Conservation (phyloP, 148 eudicot species). For the Suaeda aralocaspica region DNA sequence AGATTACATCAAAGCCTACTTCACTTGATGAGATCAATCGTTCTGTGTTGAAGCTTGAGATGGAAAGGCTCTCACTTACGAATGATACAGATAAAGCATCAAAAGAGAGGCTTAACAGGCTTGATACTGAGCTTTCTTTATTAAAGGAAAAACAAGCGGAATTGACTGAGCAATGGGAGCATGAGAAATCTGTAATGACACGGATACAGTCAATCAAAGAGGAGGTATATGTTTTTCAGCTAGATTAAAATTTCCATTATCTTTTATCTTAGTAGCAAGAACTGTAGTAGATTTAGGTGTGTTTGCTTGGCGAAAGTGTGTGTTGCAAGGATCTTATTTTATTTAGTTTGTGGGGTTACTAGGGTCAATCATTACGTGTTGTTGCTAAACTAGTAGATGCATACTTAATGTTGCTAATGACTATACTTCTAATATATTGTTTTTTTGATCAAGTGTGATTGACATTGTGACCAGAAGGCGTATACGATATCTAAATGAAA, state of each 20-base stretch:
- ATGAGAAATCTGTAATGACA: slow-evolving; percentile 85
- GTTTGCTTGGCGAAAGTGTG: background rate
- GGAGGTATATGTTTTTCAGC: slow-evolving; percentile 51
- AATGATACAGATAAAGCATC: slow-evolving; percentile 96
- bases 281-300: background rate
- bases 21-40: slow-evolving; percentile 96
- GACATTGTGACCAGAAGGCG: background rate
- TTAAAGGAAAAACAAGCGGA: slow-evolving; percentile 74
- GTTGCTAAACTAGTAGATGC: too few species aligned
- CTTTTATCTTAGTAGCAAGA: background rate
- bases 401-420: too few species aligned
- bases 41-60: slow-evolving; percentile 83
- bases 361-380: too few species aligned
- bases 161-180: slow-evolving; percentile 93
- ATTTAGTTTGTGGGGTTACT: too few species aligned
- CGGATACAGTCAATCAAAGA: slow-evolving; percentile 92
- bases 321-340: too few species aligned
- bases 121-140: slow-evolving; percentile 71
- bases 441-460: background rate
- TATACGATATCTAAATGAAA: background rate
- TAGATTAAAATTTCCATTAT: background rate
- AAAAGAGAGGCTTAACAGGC: slow-evolving; percentile 79
- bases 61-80: slow-evolving; percentile 88
- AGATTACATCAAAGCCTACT: slow-evolving; percentile 95
- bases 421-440: background rate